Evolutionary conservation across 805 yeast genomes (phyloP), one percentile per base, ranked within the genome.

Genomic region (Naumovozyma castellii): DNA sequence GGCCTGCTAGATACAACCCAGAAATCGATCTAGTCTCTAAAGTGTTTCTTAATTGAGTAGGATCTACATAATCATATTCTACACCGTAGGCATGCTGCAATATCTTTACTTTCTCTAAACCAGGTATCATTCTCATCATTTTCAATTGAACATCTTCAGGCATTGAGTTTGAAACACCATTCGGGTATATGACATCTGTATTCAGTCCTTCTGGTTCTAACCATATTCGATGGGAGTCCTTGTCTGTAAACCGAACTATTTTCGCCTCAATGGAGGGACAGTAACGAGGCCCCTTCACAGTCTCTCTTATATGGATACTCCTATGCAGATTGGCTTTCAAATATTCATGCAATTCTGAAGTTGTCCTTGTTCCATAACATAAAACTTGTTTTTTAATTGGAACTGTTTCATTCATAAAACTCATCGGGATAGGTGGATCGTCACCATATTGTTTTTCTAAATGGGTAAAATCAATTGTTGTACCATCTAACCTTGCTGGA

Each of bases 21-120:
- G 70, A 63, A 2, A 92, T 76, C 3, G 73, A 60, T 51, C 85
- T 87, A 0, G 97, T 85, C 54, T 90, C 95, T 35, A 92, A 62
- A 0, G 94, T 83, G 34, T 69, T 72, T 39, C 71, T 70, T 41
- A 92, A 68, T 54, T 88, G 95, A 47, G 95, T 71, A 2, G 99
- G 98, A 54, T 92, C 96, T 20, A 92, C 80, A 57, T 85, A 92
- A 55, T 92, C 98, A 57, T 92, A 92, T 61, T 92, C 98, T 2
- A 92, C 98, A n/a, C 99, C 99, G 57, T 92, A 92, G 0, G 97
- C 99, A 0, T 97, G 96, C 56, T 88, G 96, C 10, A 81, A 57
- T 84, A 92, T 85, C n/a, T 64, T 67, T 0, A 83, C 96, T 47
- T 84, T 77, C 51, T 85, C 95, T 37, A 94, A 72, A 0, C 99